These are phyloP conservation scores for Trichosporon inkin DNA, from an alignment of 1,284 basidiomycete genomes.

Conservation along the genomic window DNA sequence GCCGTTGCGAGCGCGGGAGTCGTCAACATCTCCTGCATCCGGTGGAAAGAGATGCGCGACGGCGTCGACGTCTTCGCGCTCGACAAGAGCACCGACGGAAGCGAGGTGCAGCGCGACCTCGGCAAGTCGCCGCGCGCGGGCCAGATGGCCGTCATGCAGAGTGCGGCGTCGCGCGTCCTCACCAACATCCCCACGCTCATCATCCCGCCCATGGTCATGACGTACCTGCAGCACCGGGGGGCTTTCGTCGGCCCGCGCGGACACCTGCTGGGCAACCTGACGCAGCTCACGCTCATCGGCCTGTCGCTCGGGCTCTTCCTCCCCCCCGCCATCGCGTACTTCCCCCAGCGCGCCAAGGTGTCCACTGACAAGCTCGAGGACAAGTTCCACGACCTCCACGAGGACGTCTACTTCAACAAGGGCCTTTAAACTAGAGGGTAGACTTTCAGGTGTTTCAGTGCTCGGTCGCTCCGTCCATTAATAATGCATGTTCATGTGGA, in stretches of 20 bases:
- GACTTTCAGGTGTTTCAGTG: not conserved
- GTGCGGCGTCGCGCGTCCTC: conserved; percentile 53
- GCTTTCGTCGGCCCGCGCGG: conserved; percentile 50
- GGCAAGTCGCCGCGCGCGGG: conserved; percentile 54
- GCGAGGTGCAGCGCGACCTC: conserved; percentile 45
- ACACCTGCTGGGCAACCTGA: conserved; percentile 33
- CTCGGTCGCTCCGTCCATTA: too few relatives aligned
- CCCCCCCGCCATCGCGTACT: conserved; percentile 57
- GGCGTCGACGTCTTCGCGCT: conserved; percentile 53
- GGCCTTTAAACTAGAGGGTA: conserved; percentile 43
- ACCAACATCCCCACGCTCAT: conserved; percentile 57
- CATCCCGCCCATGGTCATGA: conserved; percentile 54
- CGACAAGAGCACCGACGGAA: conserved; percentile 26
- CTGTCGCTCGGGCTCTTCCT: conserved; percentile 54
- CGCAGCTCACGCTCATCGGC: conserved; percentile 53
- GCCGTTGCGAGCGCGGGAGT: conserved; percentile 54
- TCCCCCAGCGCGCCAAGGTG: conserved; percentile 53
- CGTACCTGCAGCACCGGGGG: conserved; percentile 48
- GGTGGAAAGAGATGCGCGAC: conserved; percentile 58
- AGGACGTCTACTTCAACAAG: conserved; percentile 55
- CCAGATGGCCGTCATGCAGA: conserved; percentile 54
- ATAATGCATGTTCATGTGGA: not conserved
- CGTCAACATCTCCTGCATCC: conserved; percentile 55
- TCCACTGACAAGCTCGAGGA: conserved; percentile 48
- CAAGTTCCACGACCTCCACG: conserved; percentile 41